Base-by-base conservation (phyloP, 768 basidiomycete species). In the Suillus luteus region DNA sequence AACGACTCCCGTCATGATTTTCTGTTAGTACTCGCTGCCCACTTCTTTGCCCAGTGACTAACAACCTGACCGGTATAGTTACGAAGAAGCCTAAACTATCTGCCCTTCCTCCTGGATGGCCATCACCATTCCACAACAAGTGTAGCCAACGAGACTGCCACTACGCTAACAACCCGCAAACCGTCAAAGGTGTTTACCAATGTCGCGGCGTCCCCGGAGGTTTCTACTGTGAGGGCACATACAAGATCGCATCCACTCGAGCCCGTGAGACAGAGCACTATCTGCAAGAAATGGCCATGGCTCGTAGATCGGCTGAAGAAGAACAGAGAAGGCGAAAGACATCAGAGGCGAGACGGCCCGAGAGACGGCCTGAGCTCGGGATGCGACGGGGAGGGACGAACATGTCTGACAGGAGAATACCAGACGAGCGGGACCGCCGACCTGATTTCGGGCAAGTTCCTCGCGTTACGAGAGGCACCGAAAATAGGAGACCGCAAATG, bases 91-190 rank as follows among this genome's bases (percentile, higher is more conserved):
- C 73, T 46, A 78, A 78, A 43, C 41, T 65, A 27, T 63, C 68
- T 33, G 64, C 70, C 1, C 68, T 74, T 5, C 77, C 76, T 1
- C 62, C 73, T 2, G 70, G 69, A 44, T 78, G 78, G 78, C 77
- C 77, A 22, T 78, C 78, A 10, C 69, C 69, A 10, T 77, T 69
- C 61, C 78, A 79, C 59, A 75, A 77, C 68, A 79, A 75, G 61
- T 78, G 77, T 41, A 72, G 72, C 57, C 71, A 76, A 48, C 72
- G 46, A 48, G 73, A 70, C n/a, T 78, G 77, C 59, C 70, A 65
- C 48, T 72, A 67, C 48, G 67, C 77, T 0, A 78, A 78, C 38
- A 65, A 10, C 38, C 77, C 78, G 2, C 67, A 72, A 52, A 69
- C 71, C 22, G 62, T 54, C 61, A 73, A 74, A 49, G 77, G 77